Evolutionary conservation across 352 stramenopile genomes (phyloP), one percentile per base, ranked within the genome.

Genomic region (Saprolegnia diclina): DNA sequence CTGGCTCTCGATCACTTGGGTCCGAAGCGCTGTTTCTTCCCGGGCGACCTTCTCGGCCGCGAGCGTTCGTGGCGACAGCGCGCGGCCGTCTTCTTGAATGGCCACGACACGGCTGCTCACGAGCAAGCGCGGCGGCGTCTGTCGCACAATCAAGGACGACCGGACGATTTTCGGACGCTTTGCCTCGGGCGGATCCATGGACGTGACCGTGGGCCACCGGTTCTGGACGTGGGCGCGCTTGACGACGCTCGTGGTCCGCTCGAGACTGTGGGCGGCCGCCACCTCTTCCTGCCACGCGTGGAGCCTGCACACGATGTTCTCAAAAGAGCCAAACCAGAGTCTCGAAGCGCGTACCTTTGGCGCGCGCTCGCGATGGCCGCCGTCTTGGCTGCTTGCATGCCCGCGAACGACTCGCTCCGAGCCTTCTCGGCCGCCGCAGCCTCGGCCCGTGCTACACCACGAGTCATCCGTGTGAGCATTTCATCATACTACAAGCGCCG

Each of bases 1-100:
- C 37, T 69, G 63, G 53, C 63, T 69, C 21, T 69, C 63, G n/a
- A 69, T 42, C 7, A 69, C 63, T 46, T 69, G 63, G 10, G 54
- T 44, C 16, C 63, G 63, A 1, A 69, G 46, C 48, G 62, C 37
- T 19, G 50, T 62, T 14, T 69, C 63, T 46, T 69, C 45, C 19
- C 9, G 7, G 21, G 14, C 29, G 7, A 52, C 26, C n/a, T 53
- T 24, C 7, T 69, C 53, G 24, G 24, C 11, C 2, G 52, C 52
- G 24, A 59, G 11, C 19, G 52, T 10, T 24, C 24, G 13, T 9
- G 52, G 52, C n/a, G 35, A 59, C 16, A 59, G 24, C 35, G 19
- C 13, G 11, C 35, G 24, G 11, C 52, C 52, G 9, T 59, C 52
- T 1, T 14, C 52, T 59, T 59, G 52, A 16, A 59, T n/a, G 13